These are phyloP conservation scores for Penicillium sp. DNA, from an alignment of 2,329 filamentous ascomycete species.

Conservation along the genomic window DNA sequence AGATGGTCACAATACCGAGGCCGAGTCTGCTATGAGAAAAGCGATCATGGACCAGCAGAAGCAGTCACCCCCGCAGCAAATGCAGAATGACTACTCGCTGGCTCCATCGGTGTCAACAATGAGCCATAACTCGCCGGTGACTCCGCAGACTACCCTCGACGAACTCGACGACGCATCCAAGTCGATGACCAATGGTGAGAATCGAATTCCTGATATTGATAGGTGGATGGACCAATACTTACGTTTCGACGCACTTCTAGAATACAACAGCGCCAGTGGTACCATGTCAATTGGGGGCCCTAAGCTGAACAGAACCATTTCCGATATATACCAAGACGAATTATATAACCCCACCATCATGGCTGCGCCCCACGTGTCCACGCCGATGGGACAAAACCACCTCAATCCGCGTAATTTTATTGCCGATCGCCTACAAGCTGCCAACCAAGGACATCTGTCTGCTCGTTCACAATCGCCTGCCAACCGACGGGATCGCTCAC, in stretches of 20 bases:
- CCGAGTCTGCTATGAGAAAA: conserved; percentile 62
- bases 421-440: conserved; percentile 72
- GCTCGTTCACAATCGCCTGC: conserved; percentile 61
- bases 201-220: conserved; percentile 36
- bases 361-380: conserved; percentile 39
- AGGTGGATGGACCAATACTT: conserved; percentile 65
- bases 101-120: conserved; percentile 60
- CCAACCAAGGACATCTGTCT: conserved; percentile 70
- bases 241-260: conserved; percentile 58
- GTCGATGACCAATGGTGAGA: conserved; percentile 57
- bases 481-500: conserved; percentile 68
- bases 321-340: conserved; percentile 80
- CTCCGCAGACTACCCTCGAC: conserved; percentile 57
- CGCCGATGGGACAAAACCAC: conserved; percentile 32
- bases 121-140: conserved; percentile 62
- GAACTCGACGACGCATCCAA: conserved; percentile 55
- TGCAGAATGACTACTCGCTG: conserved; percentile 51
- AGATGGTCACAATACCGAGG: conserved; percentile 46
- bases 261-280: conserved; percentile 46
- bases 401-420: conserved; percentile 63
- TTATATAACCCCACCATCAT: conserved; percentile 64
- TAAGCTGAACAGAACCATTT: conserved; percentile 82
- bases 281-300: conserved; percentile 54
- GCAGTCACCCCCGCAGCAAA: conserved; percentile 36
- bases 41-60: conserved; percentile 53